Evolutionary conservation across 495 filamentous ascomycete genomes (phyloP).

Genomic region (Xylaria bambusicola): DNA sequence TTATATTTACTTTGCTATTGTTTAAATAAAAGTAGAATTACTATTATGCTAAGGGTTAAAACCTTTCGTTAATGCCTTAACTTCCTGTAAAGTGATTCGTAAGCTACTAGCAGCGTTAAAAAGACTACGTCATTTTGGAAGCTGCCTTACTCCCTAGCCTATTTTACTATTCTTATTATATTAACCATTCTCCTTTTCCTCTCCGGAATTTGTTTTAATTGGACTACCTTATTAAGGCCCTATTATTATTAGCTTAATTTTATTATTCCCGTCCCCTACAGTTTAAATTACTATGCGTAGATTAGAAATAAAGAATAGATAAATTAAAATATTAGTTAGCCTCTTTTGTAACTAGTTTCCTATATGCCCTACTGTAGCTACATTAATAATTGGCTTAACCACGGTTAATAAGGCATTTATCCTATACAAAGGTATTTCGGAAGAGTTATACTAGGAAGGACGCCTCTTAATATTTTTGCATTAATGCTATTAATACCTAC

Average conservation of each 20-base stretch:
- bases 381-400: neutral
- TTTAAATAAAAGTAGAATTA: conserved; percentile 17
- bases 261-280: conserved; percentile 4
- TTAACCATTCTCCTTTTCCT: neutral
- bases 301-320: conserved; percentile 17
- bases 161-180: neutral
- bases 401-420: neutral
- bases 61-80: neutral
- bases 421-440: neutral
- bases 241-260: neutral
- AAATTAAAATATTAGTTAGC: neutral
- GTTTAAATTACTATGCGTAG: neutral
- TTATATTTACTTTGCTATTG: conserved; percentile 14
- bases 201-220: neutral
- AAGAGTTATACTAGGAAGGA: neutral
- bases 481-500: neutral
- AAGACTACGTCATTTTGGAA: conserved; percentile 18
- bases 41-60: neutral
- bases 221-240: neutral
- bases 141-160: conserved; percentile 13
- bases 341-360: neutral
- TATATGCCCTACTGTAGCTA: neutral
- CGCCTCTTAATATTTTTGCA: neutral
- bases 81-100: neutral
- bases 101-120: neutral